Evolutionary conservation across 495 filamentous ascomycete species (phyloP), one percentile per base, ranked within the genome.

Genomic region (Aspergillus biplanus): DNA sequence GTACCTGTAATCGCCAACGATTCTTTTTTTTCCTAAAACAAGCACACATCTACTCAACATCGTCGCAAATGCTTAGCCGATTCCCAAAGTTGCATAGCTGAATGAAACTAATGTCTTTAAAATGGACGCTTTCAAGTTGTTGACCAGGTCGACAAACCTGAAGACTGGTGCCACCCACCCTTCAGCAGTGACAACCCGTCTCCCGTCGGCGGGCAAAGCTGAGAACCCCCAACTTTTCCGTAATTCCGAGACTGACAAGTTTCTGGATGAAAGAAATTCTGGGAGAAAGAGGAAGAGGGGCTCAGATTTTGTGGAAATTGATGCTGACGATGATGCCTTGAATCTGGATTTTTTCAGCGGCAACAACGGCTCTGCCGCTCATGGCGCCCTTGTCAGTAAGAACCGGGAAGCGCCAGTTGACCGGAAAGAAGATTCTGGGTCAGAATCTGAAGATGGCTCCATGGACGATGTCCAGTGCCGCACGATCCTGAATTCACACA

Each of bases 401-500:
- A 46, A 56, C 5, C 35, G 57, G 2, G 55, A 65, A 15, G 46
- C 64, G 18, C 47, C 44, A 11, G 21, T 63, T 4, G 58, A 63
- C 7, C 64, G 69, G 46, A 59, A 67, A 31, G 71, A 70, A 8
- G 70, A 52, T 7, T 61, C 67, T 48, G 71, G 59, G 42, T 70
- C 71, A 7, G 75, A 78, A 47, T 70, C 67, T 11, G 69, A 44
- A 15, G 39, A 71, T 31, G 73, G 75, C 44, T 31, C 64, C 2
- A 77, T 83, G 73, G 75, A 76, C 66, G 84, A 89, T 67, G 88
- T 89, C 56, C 87, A 94, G 62, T 86, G 90, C 54, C 85, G 87
- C 59, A 86, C 86, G 56, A 80, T 93, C n/a, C 71, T 98, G 52
- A 88, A 87, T 61, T 85, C 86, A 37, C 92, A 99, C 73, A 90